phyloP scores from a whole-genome alignment of 73 alveolate genomes.

The Blepharisma japonicum region DNA sequence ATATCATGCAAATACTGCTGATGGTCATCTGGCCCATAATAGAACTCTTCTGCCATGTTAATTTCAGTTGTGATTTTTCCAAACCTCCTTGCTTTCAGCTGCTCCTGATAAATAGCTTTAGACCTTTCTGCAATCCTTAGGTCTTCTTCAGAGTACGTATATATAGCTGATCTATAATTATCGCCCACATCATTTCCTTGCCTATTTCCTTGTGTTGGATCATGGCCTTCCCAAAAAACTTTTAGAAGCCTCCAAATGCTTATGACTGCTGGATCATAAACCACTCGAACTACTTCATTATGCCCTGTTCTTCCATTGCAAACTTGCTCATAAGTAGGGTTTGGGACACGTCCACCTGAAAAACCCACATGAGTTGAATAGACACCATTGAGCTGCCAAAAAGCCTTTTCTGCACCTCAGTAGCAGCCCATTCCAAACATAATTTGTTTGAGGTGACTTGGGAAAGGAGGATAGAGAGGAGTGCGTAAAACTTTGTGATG shows the following conservation, averaged over 20 bases:
- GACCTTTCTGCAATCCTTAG: background rate
- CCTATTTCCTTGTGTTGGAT: constrained; percentile 57
- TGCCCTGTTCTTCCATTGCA: constrained; percentile 42
- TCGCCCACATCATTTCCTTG: constrained; percentile 73
- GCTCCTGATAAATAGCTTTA: background rate
- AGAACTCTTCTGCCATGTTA: background rate
- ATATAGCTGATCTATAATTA: constrained; percentile 54
- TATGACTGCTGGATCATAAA: constrained; percentile 44
- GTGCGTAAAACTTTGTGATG: constrained; percentile 3
- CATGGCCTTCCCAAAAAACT: constrained; percentile 63
- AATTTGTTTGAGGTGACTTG: constrained; percentile 14
- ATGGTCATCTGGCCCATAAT: background rate
- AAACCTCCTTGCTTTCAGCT: background rate
- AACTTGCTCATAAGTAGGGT: constrained; percentile 43
- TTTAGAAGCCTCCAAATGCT: constrained; percentile 41
- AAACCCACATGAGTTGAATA: constrained; percentile 52
- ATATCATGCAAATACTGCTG: constrained; percentile 6
- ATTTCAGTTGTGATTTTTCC: constrained; percentile 19
- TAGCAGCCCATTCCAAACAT: constrained; percentile 49
- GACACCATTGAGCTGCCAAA: constrained; percentile 35
- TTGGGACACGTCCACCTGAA: constrained; percentile 32
- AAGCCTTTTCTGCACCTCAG: constrained; percentile 41
- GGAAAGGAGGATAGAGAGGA: constrained; percentile 11
- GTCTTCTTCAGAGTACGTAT: constrained; percentile 26
- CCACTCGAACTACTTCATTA: constrained; percentile 39